These are phyloP conservation scores for Fusarium solani-melongenae DNA, from an alignment of 2,329 filamentous ascomycete species.

Conservation along the genomic window DNA sequence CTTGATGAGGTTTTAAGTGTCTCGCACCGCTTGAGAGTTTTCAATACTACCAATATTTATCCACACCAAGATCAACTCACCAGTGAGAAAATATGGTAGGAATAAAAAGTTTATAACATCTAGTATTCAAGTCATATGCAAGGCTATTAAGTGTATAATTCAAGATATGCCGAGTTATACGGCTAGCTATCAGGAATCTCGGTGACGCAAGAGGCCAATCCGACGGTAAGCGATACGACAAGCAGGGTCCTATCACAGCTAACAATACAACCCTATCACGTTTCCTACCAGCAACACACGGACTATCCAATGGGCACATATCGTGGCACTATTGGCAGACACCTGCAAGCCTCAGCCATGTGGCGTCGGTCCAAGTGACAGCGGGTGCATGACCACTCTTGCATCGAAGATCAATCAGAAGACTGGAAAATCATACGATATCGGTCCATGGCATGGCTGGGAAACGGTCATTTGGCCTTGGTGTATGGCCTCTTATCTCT, in stretches of 20 bases:
- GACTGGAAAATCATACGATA: background rate
- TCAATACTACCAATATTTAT: background rate
- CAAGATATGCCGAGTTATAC: background rate
- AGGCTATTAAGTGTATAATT: background rate
- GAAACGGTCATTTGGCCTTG: background rate
- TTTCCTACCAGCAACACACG: background rate
- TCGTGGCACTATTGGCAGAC: background rate
- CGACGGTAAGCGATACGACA: background rate
- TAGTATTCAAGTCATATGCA: background rate
- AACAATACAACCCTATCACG: background rate
- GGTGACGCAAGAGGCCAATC: background rate
- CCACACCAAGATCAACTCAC: background rate
- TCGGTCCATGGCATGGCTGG: background rate
- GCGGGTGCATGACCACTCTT: background rate
- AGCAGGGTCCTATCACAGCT: background rate
- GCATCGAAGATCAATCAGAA: background rate
- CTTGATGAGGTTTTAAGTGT: background rate
- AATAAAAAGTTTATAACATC: background rate
- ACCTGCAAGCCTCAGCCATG: background rate
- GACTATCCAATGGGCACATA: background rate
- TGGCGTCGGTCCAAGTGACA: background rate
- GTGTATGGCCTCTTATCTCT: background rate
- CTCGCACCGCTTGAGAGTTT: background rate
- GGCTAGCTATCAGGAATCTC: background rate
- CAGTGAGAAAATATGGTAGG: rapidly evolving